phyloP scores from a whole-genome alignment of 257 asterid species.

The Leonotis leonurus region DNA sequence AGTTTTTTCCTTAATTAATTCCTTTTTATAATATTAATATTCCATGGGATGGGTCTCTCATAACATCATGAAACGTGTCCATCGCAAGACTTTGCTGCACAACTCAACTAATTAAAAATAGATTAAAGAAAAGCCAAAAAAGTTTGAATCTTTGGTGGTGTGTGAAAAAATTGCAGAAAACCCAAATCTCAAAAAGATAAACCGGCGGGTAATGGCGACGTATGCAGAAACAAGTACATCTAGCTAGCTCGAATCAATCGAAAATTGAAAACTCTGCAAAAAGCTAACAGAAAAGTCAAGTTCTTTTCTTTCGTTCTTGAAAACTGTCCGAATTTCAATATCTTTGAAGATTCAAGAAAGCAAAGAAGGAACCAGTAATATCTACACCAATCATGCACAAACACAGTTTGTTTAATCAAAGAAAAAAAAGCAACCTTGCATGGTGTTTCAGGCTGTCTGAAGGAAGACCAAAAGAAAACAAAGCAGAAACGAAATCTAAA shows the following conservation, averaged over 20 bases:
- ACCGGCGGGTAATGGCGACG: constrained; percentile 18
- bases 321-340: neutral
- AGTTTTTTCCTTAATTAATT: constrained; percentile 14
- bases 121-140: neutral
- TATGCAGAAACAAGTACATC: constrained; percentile 14
- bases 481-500: neutral
- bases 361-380: neutral
- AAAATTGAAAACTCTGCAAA: constrained; percentile 6
- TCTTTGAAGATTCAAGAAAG: constrained; percentile 3
- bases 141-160: constrained; percentile 16
- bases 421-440: neutral
- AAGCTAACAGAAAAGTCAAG: constrained; percentile 15
- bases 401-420: neutral
- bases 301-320: neutral
- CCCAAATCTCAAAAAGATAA: constrained; percentile 9
- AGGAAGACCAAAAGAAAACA: constrained; percentile 11
- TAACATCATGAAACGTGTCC: constrained; percentile 44
- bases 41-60: constrained; percentile 14
- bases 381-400: neutral
- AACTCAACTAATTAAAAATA: too few species aligned
- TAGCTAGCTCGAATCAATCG: constrained; percentile 1
- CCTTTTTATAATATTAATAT: constrained; percentile 18
- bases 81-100: constrained; percentile 22
- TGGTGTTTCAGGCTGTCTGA: neutral
- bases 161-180: neutral